phyloP scores from a whole-genome alignment of 768 basidiomycete genomes.

The Lentinula raphanica region DNA sequence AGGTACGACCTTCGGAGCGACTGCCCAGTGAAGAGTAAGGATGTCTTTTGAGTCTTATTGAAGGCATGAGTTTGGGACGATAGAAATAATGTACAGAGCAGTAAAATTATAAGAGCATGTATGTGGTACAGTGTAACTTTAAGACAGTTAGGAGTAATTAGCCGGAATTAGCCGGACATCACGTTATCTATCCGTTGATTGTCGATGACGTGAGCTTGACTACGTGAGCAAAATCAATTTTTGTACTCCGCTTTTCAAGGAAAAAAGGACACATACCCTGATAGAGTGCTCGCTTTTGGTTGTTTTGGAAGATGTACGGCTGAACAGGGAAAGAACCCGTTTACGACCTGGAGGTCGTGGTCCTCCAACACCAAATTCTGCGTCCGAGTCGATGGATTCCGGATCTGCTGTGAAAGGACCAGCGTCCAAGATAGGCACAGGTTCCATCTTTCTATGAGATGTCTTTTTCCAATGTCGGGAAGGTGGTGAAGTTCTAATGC shows the following conservation, averaged over 20 bases:
- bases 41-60: constrained; percentile 38
- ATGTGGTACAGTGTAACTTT: background rate
- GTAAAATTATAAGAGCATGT: background rate
- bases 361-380: constrained; percentile 9
- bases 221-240: background rate
- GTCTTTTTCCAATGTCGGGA: constrained; percentile 21
- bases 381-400: constrained; percentile 23
- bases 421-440: constrained; percentile 22
- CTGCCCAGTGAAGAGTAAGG: constrained; percentile 23
- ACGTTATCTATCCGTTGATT: constrained; percentile 33
- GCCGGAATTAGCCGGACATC: background rate
- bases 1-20: constrained; percentile 11
- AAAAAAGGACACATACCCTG: background rate
- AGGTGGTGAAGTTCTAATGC: constrained; percentile 9
- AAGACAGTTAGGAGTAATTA: background rate
- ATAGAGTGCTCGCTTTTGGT: background rate
- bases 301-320: constrained; percentile 9
- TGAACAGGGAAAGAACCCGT: constrained; percentile 22
- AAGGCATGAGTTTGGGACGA: constrained; percentile 32
- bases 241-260: background rate
- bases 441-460: constrained; percentile 22
- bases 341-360: constrained; percentile 22
- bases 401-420: constrained; percentile 37
- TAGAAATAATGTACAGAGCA: background rate
- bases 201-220: constrained; percentile 12